These are phyloP conservation scores for Bauhinia variegata DNA, from an alignment of 306 rosid genomes.

Conservation along the genomic window DNA sequence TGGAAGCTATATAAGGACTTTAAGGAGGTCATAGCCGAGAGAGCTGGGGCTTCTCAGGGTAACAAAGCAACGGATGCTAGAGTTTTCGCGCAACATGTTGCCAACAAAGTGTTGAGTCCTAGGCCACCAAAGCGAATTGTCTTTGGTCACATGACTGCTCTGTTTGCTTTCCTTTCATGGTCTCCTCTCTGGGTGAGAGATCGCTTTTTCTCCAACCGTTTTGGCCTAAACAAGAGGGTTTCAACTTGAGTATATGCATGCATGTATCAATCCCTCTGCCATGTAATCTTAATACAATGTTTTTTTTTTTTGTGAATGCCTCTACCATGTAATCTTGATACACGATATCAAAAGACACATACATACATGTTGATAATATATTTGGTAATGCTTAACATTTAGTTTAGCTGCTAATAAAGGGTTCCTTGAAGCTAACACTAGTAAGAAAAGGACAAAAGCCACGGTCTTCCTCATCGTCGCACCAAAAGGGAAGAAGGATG, in stretches of 20 bases:
- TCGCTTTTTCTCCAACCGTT: slow-evolving; percentile 62
- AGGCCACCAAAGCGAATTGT: slow-evolving; percentile 68
- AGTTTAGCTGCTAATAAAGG: too few relatives aligned
- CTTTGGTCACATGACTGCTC: slow-evolving; percentile 74
- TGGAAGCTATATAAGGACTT: slow-evolving; percentile 74
- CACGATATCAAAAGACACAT: too few relatives aligned
- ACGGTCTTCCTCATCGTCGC: slow-evolving; percentile 21
- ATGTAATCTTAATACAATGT: slow-evolving; percentile 22
- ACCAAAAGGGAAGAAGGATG: slow-evolving; percentile 24
- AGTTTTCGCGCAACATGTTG: slow-evolving; percentile 71
- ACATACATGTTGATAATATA: too few relatives aligned
- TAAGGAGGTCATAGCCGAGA: slow-evolving; percentile 58
- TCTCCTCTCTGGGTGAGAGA: slow-evolving; percentile 83
- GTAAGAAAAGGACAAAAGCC: slow-evolving; percentile 14
- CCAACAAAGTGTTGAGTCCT: slow-evolving; percentile 49
- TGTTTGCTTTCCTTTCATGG: slow-evolving; percentile 69
- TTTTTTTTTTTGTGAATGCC: too few relatives aligned
- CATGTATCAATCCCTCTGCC: background rate
- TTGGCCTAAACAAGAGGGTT: slow-evolving; percentile 55
- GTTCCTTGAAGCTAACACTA: slow-evolving; percentile 6
- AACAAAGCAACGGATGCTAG: slow-evolving; percentile 61
- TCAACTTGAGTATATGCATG: slow-evolving; percentile 31
- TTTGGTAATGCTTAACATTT: too few relatives aligned
- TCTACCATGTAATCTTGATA: too few relatives aligned
- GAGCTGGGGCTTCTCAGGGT: slow-evolving; percentile 83